phyloP scores from a whole-genome alignment of 139 green algal genomes.

The Nannochloris sp. region DNA sequence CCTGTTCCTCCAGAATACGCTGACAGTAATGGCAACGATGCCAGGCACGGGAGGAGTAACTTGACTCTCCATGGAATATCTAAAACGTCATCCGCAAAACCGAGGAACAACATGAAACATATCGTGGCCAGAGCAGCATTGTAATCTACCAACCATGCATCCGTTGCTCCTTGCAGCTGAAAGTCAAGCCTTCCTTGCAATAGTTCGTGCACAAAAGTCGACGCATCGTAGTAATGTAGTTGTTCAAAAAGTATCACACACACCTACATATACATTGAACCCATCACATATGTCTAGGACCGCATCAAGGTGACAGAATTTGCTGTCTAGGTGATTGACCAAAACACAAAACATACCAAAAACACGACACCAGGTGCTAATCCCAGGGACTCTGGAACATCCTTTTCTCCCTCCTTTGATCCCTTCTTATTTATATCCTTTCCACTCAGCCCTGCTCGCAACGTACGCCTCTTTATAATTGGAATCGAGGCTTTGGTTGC shows the following conservation, averaged over 20 bases:
- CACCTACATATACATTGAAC: constrained; percentile 24
- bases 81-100: constrained; percentile 98
- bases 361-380: constrained; percentile 85
- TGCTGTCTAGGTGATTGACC: background rate
- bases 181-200: background rate
- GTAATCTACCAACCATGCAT: constrained; percentile 94
- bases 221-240: constrained; percentile 73
- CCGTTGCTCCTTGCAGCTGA: constrained; percentile 3
- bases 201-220: constrained; percentile 29
- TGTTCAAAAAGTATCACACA: constrained; percentile 87
- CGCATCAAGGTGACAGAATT: background rate
- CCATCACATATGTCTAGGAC: background rate
- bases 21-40: constrained; percentile 79
- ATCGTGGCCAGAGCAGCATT: constrained; percentile 93
- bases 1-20: constrained; percentile 81
- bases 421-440: constrained; percentile 90
- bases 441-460: constrained; percentile 60
- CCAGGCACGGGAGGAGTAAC: constrained; percentile 81
- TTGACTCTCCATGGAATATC: constrained; percentile 97
- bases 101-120: constrained; percentile 97
- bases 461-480: constrained; percentile 27
- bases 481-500: constrained; percentile 59
- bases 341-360: constrained; percentile 32
- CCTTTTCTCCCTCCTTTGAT: constrained; percentile 50
- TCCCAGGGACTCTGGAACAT: constrained; percentile 80